phyloP scores from a whole-genome alignment of 257 asterid species.

The Verbascum thapsus region DNA sequence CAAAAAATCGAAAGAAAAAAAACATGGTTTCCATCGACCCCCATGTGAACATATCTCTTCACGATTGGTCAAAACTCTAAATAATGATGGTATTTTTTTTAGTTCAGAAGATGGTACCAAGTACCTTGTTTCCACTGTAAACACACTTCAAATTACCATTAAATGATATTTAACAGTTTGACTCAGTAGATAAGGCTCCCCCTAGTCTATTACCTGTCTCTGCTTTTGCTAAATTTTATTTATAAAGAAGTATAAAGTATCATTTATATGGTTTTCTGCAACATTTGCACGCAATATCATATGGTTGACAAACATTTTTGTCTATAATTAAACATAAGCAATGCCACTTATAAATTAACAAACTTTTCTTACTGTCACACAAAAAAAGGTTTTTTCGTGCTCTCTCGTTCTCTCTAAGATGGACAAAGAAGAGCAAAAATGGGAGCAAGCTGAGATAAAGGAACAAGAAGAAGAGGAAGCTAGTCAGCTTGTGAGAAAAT shows the following conservation, averaged over 20 bases:
- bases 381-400: too few species aligned
- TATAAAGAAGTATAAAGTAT: conserved; percentile 9
- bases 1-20: too few species aligned
- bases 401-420: conserved; percentile 23
- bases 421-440: conserved; percentile 48
- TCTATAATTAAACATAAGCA: conserved; percentile 21
- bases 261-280: conserved; percentile 32
- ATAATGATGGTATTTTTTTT: too few species aligned
- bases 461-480: conserved; percentile 44
- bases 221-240: conserved; percentile 7
- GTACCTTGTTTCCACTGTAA: too few species aligned
- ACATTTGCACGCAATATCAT: conserved; percentile 33
- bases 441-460: conserved; percentile 44
- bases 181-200: too few species aligned
- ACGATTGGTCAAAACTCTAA: too few species aligned
- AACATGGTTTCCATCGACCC: too few species aligned
- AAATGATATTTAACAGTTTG: too few species aligned
- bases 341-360: conserved; percentile 8
- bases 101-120: too few species aligned
- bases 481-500: conserved; percentile 40
- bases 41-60: too few species aligned
- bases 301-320: conserved; percentile 25
- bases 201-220: not conserved
- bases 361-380: not conserved
- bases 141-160: too few species aligned